These are phyloP conservation scores for Botrytis sinoallii DNA, from an alignment of 2,329 filamentous ascomycete species.

Conservation along the genomic window DNA sequence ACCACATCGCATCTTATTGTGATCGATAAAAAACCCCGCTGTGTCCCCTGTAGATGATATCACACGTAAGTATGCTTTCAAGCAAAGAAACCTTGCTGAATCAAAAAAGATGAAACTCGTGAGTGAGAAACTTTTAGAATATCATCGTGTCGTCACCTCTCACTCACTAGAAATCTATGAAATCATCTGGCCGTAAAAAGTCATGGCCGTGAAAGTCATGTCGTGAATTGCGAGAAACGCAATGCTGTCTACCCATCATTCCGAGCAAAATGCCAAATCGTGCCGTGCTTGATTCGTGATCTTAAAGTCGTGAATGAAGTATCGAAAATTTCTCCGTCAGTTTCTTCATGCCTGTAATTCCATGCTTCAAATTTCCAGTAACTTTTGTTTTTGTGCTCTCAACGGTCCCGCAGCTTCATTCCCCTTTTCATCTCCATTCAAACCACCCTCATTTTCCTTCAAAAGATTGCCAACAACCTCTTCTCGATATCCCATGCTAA, in stretches of 20 bases:
- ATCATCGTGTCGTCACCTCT: neutral
- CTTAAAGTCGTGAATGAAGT: neutral
- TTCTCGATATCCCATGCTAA: slow-evolving; percentile 3
- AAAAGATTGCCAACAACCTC: neutral
- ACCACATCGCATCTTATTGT: neutral
- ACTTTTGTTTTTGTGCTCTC: neutral
- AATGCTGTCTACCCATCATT: neutral
- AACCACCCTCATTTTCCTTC: neutral
- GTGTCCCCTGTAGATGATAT: neutral
- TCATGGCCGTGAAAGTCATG: neutral
- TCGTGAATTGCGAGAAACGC: neutral
- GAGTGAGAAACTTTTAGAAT: neutral
- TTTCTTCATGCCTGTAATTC: neutral
- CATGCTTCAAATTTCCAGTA: neutral
- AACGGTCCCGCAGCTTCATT: neutral
- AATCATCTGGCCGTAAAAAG: neutral
- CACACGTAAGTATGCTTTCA: neutral
- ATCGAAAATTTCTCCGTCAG: neutral
- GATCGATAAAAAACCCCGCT: no score
- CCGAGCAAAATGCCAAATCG: neutral
- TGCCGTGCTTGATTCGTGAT: neutral
- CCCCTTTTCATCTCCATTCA: neutral
- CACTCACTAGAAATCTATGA: neutral
- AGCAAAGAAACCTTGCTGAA: neutral
- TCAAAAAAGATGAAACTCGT: neutral